Evolutionary conservation across 139 green algal genomes (phyloP), one percentile per base, ranked within the genome.

Genomic region (Chlamydomonas sp.): DNA sequence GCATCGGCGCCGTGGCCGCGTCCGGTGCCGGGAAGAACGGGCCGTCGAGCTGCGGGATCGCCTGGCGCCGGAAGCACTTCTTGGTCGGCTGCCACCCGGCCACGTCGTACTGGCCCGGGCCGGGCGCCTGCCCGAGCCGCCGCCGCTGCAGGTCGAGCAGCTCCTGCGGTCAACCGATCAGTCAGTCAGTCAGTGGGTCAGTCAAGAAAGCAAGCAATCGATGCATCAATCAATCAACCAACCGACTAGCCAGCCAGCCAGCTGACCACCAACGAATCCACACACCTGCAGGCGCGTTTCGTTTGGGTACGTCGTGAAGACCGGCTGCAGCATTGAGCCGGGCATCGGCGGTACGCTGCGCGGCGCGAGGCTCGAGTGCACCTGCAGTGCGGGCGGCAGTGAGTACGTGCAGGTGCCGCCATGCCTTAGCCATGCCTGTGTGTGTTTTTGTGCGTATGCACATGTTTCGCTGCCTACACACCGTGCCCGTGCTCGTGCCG

Each of bases 251-350:
- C n/a, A n/a, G n/a, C n/a, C n/a, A n/a, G n/a, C n/a, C n/a, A n/a
- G n/a, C n/a, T n/a, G n/a, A n/a, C n/a, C n/a, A n/a, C n/a, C n/a
- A n/a, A n/a, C n/a, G n/a, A n/a, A n/a, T n/a, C n/a, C n/a, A n/a
- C n/a, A n/a, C n/a, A n/a, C n/a, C n/a, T n/a, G 76, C 54, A 82
- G 72, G 29, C 76, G 48, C 16, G 69, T 73, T 68, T 82, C 76
- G 35, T 82, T 82, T 29, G 76, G 67, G 39, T 68, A 60, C 2
- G 72, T 67, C 2, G 76, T 16, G 31, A 58, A 67, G 39, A 82
- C 48, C 4, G 76, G 48, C 39, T 70, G 67, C 49, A 82, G 72
- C 1, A 30, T 65, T 28, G 65, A 29, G 31, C 65, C 62, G 29
- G 57, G 48, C 3, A 31, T 54, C 8, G 58, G 47, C 13, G 67